Conservation (phyloP, 2,329 filamentous ascomycete species). For the Hypoxylon sp. region DNA sequence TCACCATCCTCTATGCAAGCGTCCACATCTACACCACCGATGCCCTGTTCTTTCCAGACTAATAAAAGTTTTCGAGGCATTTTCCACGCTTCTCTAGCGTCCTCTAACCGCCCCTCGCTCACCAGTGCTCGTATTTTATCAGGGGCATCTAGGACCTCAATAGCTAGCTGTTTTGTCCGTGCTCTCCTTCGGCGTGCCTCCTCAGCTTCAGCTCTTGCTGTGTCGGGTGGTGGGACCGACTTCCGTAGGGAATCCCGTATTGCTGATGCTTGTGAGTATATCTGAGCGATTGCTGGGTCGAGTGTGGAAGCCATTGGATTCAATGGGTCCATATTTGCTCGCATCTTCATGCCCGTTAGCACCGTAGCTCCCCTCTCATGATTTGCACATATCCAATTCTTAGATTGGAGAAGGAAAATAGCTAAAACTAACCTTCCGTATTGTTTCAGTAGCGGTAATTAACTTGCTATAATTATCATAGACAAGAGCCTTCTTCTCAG, state of each 20-base stretch:
- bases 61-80: constrained; percentile 66
- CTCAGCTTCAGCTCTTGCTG: constrained; percentile 56
- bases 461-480: constrained; percentile 99
- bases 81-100: constrained; percentile 72
- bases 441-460: constrained; percentile 96
- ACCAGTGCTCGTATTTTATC: constrained; percentile 71
- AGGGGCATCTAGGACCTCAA: constrained; percentile 74
- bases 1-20: constrained; percentile 69
- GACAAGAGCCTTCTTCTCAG: constrained; percentile 95
- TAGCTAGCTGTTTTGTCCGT: constrained; percentile 69
- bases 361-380: not conserved
- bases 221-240: constrained; percentile 63
- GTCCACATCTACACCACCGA: constrained; percentile 70
- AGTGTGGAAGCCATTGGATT: constrained; percentile 81
- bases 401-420: not conserved
- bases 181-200: constrained; percentile 55
- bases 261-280: constrained; percentile 73
- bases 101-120: constrained; percentile 70
- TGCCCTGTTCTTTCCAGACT: constrained; percentile 67
- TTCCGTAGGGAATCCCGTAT: constrained; percentile 68
- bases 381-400: not conserved
- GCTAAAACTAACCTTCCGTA: constrained; percentile 73
- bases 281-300: constrained; percentile 80
- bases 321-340: constrained; percentile 83
- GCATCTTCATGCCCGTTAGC: constrained; percentile 68